Evolutionary conservation across 495 filamentous ascomycete species (phyloP).

Genomic region (Barbatosphaeria neglecta): DNA sequence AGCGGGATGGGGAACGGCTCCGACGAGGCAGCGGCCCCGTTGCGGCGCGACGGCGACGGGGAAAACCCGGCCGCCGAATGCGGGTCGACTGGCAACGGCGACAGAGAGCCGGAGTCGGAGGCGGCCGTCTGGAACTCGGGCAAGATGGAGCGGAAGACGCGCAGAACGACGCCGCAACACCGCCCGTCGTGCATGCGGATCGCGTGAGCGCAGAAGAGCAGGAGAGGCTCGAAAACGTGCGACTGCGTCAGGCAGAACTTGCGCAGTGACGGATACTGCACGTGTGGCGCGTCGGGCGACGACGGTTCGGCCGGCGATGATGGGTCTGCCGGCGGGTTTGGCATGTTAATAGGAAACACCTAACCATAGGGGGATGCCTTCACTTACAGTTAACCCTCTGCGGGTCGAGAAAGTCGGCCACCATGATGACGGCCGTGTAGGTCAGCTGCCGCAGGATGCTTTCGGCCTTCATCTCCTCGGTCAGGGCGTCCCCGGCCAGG

Average conservation of each 20-base stretch:
- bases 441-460: slow-evolving; percentile 92
- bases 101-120: slow-evolving; percentile 1
- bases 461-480: slow-evolving; percentile 96
- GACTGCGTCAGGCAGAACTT: slow-evolving; percentile 73
- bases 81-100: not conserved
- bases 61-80: no score
- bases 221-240: slow-evolving; percentile 70
- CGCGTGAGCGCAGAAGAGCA: slow-evolving; percentile 83
- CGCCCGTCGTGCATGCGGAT: slow-evolving; percentile 84
- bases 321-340: no score
- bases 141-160: slow-evolving; percentile 72
- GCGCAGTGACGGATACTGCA: slow-evolving; percentile 43
- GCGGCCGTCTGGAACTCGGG: slow-evolving; percentile 53
- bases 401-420: slow-evolving; percentile 76
- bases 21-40: slow-evolving; percentile 1
- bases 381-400: slow-evolving; percentile 39
- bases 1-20: slow-evolving; percentile 36
- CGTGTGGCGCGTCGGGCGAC: slow-evolving; percentile 3
- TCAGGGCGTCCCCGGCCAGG: slow-evolving; percentile 54
- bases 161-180: slow-evolving; percentile 73
- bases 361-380: no score
- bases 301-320: not conserved
- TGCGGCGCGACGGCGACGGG: slow-evolving; percentile 3
- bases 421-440: slow-evolving; percentile 80
- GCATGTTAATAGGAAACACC: no score